Base-by-base conservation (phyloP, 2,329 filamentous ascomycete species). In the Diaporthe sp. region DNA sequence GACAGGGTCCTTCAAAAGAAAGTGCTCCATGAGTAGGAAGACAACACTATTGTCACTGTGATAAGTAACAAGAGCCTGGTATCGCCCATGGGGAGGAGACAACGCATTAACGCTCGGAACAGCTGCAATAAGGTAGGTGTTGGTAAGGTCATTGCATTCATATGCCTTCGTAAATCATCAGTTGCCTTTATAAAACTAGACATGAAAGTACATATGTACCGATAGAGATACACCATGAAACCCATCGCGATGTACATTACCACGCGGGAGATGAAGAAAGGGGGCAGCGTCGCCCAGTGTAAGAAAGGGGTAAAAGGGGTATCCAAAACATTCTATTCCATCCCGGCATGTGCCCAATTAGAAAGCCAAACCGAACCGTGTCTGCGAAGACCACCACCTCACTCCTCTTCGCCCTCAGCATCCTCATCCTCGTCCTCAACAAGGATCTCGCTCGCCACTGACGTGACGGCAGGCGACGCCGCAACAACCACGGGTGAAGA, bases 351-450 rank as follows among this genome's bases (percentile, higher is more conserved):
- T 53, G 31, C 34, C 49, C 42, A 53, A 55, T 25, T 7, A 55
- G 9, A 42, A 55, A 55, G 17, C 65, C 65, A 55, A 42, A 8
- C 15, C 49, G 49, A 25, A 4, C 44, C 34, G 49, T 39, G 15
- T 25, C 65, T 51, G 34, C 25, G 28, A 13, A 28, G 25, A 22
- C 22, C 4, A 22, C 28, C 4, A 46, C 19, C 22, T 74, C 22
- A 77, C 44, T 78, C 77, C 5, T 78, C 77, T 62, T 78, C 77
- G 12, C 73, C 75, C 55, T 77, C 77, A 2, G 76, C 77, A 76
- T 77, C 77, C 71, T 78, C 77, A 31, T 78, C 77, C 25, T 70
- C 77, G 13, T 72, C 76, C 44, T 70, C 76, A 9, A 77, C 74
- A 31, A 73, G n/a, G 25, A 74, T 76, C 68, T 76, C 77, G 28